Base-by-base conservation (phyloP, 106 monocot genomes). In the Dendrobium chrysotoxum region DNA sequence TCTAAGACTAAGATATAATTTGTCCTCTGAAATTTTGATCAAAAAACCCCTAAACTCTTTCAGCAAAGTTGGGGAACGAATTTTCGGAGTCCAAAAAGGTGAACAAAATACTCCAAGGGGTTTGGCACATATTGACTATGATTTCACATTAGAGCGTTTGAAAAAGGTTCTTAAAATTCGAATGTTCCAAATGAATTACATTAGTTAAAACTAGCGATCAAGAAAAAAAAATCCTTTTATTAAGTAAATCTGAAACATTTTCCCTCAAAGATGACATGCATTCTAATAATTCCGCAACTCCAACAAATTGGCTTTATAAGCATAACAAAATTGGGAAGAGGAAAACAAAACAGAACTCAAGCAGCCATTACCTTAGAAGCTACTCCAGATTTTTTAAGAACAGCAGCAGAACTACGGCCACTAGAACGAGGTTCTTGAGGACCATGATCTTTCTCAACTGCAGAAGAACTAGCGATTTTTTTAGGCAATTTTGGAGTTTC, bases 301-400 rank as follows among this genome's bases (percentile, higher is more conserved):
- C 64, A 65, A 7, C 64, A 65, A 28, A 65, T 65, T 65, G 25
- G 11, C 10, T 23, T 35, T 26, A 26, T 16, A 35, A 70, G 15
- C 35, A 70, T 35, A 70, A 35, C 35, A 70, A 70, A 31, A 61
- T 61, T 61, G n/a, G 61, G 23, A 23, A 20, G 61, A 23, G 61
- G 5, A 61, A n/a, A 31, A 70, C 5, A 70, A 30, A 70, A 35
- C 13, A 54, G 53, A 54, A 40, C 0, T 23, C 28, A 74, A 20
- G 45, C 41, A 20, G 16, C 23, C n/a, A 30, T 76, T 86, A 86
- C 86, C 86, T 86, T 77, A 78, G 16, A 65, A 28, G 38, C 41
- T 39, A 11, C 72, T 53, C 57, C 75, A 84, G 81, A 40, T 40
- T 70, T 70, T 70, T 57, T 86, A 8, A 53, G 61, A 61, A 5